Evolutionary conservation across 352 stramenopile species (phyloP).

Genomic region (Phytopythium montanum): DNA sequence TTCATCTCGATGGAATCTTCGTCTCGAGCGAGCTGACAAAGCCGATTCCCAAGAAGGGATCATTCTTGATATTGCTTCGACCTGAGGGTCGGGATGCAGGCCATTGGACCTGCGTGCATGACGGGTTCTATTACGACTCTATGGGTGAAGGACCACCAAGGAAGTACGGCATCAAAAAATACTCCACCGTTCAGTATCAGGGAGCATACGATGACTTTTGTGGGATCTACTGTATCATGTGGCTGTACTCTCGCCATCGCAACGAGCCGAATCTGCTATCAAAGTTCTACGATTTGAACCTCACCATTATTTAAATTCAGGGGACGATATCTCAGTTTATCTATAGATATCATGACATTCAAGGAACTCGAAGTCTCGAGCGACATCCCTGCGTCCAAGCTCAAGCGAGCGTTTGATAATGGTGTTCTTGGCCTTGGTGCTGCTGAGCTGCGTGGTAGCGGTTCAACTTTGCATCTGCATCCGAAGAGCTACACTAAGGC

Average conservation of each 20-base stretch:
- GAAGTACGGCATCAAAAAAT: constrained; percentile 4
- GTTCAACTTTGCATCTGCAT: constrained; percentile 14
- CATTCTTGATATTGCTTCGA: constrained; percentile 10
- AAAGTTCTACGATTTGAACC: constrained; percentile 18
- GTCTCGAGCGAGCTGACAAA: constrained; percentile 3
- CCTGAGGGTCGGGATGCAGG: constrained; percentile 10
- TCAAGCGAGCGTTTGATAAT: neutral
- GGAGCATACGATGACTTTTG: constrained; percentile 4
- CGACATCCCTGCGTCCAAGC: neutral
- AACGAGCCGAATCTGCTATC: constrained; percentile 3
- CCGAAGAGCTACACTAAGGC: constrained; percentile 12
- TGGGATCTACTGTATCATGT: constrained; percentile 11
- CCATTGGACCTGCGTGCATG: constrained; percentile 8
- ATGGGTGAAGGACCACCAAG: constrained; percentile 15
- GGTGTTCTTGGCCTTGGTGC: constrained; percentile 4
- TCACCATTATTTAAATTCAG: constrained; percentile 17
- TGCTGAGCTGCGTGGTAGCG: constrained; percentile 4
- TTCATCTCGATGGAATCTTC: neutral
- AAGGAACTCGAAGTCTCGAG: constrained; percentile 8
- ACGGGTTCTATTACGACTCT: constrained; percentile 13
- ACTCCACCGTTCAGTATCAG: constrained; percentile 7
- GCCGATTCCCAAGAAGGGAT: constrained; percentile 4
- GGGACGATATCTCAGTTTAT: too few relatives aligned
- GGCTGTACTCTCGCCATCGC: constrained; percentile 14
- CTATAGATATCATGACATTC: constrained; percentile 8